phyloP scores from a whole-genome alignment of 306 rosid genomes.

The Cicer yamashitae region DNA sequence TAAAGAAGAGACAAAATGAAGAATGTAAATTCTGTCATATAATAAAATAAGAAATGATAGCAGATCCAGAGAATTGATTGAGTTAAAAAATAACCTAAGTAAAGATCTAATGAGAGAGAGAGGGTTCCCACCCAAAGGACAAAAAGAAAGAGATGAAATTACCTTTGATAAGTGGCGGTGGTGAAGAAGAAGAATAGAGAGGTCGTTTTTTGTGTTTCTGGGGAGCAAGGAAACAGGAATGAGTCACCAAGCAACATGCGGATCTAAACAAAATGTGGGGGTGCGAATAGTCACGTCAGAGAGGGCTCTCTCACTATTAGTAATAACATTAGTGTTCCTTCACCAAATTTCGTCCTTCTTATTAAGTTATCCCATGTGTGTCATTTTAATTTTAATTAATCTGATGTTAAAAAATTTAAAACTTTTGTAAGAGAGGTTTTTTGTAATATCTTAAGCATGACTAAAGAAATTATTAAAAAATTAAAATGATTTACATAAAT shows the following conservation, averaged over 20 bases:
- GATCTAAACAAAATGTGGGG: conserved; percentile 1
- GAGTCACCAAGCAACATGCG: conserved; percentile 3
- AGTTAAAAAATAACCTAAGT: neutral
- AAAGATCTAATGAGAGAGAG: conserved; percentile 39
- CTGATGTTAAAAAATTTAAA: too few species aligned
- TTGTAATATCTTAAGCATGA: too few species aligned
- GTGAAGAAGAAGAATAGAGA: neutral
- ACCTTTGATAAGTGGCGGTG: neutral
- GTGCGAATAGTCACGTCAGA: too few species aligned
- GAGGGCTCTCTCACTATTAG: too few species aligned
- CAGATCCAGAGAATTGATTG: conserved; percentile 45
- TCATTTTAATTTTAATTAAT: too few species aligned
- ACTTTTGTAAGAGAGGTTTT: too few species aligned
- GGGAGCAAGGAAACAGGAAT: conserved; percentile 30
- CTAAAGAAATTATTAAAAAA: too few species aligned
- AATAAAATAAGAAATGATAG: conserved; percentile 17
- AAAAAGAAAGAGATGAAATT: neutral
- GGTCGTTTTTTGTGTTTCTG: conserved; percentile 38
- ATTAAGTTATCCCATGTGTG: too few species aligned
- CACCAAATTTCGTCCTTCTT: too few species aligned
- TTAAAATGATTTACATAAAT: too few species aligned
- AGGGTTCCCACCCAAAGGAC: neutral
- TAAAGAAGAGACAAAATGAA: conserved; percentile 11
- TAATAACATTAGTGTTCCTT: too few species aligned
- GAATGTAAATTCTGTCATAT: neutral